phyloP scores from a whole-genome alignment of 805 yeast species.

The Wickerhamomyces rabaulensis region DNA sequence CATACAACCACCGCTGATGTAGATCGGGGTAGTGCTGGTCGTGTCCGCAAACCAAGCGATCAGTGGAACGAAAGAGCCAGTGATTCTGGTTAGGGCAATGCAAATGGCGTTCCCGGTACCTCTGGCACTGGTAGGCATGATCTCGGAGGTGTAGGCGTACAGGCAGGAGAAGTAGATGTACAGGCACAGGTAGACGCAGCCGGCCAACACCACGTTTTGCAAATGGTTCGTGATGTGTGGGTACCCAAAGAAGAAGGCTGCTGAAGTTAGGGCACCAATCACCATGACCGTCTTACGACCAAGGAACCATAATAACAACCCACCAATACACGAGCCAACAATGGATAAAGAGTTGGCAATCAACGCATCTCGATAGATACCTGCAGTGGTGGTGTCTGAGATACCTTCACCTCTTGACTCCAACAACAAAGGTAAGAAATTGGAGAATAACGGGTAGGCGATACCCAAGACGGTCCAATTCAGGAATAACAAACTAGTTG shows the following conservation, averaged over 20 bases:
- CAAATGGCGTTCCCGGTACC: conserved; percentile 60
- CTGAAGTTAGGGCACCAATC: conserved; percentile 45
- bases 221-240: conserved; percentile 49
- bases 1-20: conserved; percentile 32
- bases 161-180: conserved; percentile 53
- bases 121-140: conserved; percentile 45
- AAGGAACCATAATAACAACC: conserved; percentile 24
- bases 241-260: conserved; percentile 55
- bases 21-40: conserved; percentile 21
- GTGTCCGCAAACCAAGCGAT: conserved; percentile 34
- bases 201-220: conserved; percentile 43
- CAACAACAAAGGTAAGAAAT: conserved; percentile 45
- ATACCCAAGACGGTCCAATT: conserved; percentile 52
- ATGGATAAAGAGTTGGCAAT: conserved; percentile 38
- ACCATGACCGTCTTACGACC: conserved; percentile 57
- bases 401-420: conserved; percentile 40
- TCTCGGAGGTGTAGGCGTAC: conserved; percentile 64
- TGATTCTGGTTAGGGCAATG: conserved; percentile 44
- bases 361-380: conserved; percentile 42
- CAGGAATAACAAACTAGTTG: conserved; percentile 35
- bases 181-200: conserved; percentile 30
- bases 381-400: conserved; percentile 34
- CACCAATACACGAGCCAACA: conserved; percentile 47
- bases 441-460: conserved; percentile 46
- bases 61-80: conserved; percentile 53